Evolutionary conservation across 108 stramenopile genomes (phyloP).

Genomic region (Cyclotella sp.): DNA sequence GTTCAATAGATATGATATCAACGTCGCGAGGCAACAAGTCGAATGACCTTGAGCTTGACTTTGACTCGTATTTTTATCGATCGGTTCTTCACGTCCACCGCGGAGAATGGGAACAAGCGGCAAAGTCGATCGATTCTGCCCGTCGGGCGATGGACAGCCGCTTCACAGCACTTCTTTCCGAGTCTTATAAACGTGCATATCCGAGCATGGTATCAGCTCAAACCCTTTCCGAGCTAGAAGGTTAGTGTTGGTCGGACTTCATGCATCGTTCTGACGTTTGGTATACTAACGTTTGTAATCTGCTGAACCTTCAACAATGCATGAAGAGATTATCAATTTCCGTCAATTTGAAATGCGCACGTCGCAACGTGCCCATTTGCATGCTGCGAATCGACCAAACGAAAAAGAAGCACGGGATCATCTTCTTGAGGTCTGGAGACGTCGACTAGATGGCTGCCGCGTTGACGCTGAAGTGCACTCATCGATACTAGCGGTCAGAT

Average conservation of each 20-base stretch:
- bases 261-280: too few species aligned
- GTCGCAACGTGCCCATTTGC: conserved; percentile 43
- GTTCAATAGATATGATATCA: conserved; percentile 26
- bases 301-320: conserved; percentile 23
- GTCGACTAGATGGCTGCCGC: conserved; percentile 84
- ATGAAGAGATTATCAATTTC: conserved; percentile 95
- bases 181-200: conserved; percentile 91
- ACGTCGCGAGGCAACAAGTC: conserved; percentile 38
- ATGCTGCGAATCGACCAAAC: conserved; percentile 64
- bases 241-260: background rate
- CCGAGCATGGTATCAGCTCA: conserved; percentile 94
- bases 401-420: conserved; percentile 61
- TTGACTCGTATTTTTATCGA: conserved; percentile 93
- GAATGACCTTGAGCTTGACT: conserved; percentile 64
- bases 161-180: conserved; percentile 93
- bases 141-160: conserved; percentile 87
- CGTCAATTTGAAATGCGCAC: conserved; percentile 69
- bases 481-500: conserved; percentile 89
- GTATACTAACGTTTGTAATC: too few species aligned
- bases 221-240: conserved; percentile 33
- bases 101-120: conserved; percentile 81
- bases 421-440: conserved; percentile 81
- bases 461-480: conserved; percentile 90
- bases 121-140: conserved; percentile 84
- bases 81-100: conserved; percentile 92